These are phyloP conservation scores for Dalbergia cochinchinensis DNA, from an alignment of 306 rosid species.

Conservation along the genomic window DNA sequence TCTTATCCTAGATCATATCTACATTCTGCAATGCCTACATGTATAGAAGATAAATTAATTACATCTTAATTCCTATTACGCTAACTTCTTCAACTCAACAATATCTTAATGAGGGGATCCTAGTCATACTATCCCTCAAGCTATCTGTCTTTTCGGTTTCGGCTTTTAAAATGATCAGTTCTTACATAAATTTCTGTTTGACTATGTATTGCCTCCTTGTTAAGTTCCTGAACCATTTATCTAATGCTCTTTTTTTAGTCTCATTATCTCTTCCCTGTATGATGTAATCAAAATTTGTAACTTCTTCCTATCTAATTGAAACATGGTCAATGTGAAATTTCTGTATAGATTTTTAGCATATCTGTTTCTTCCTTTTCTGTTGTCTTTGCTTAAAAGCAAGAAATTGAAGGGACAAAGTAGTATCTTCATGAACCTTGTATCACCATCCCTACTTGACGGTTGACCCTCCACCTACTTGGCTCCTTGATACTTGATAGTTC, in stretches of 20 bases:
- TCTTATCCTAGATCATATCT: no score
- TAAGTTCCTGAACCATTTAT: neutral
- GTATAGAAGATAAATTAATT: neutral
- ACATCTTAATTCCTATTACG: no score
- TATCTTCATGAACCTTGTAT: neutral
- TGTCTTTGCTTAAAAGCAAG: neutral
- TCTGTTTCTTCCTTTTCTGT: slow-evolving; percentile 9
- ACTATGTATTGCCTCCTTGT: neutral
- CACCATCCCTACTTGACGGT: neutral
- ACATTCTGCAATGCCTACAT: neutral
- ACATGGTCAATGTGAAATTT: slow-evolving; percentile 1
- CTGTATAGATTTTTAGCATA: neutral
- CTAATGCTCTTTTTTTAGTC: neutral
- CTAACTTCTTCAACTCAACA: slow-evolving; percentile 20
- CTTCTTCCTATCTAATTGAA: slow-evolving; percentile 1
- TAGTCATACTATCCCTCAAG: neutral
- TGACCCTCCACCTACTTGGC: no score
- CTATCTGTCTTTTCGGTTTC: neutral
- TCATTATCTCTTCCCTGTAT: neutral
- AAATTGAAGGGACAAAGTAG: neutral
- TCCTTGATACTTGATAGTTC: no score
- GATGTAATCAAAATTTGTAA: neutral
- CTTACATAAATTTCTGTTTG: neutral
- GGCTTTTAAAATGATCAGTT: neutral
- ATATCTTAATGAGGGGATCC: neutral